Conservation (phyloP, 345 rosid genomes). For the Sisymbrium irio region DNA sequence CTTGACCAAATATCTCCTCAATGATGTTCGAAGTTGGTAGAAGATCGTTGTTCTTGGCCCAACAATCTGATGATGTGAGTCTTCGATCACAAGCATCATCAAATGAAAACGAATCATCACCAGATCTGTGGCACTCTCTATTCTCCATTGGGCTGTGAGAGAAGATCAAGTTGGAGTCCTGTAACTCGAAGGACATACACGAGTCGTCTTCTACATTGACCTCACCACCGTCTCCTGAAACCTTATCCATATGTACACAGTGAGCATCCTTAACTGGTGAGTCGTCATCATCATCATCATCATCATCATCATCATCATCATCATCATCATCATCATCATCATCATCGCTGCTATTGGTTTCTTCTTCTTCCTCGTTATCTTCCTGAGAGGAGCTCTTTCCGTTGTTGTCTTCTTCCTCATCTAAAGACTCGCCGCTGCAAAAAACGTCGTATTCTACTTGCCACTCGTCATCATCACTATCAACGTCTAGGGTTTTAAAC, state of each 20-base stretch:
- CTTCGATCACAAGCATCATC: slow-evolving; percentile 37
- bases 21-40: slow-evolving; percentile 64
- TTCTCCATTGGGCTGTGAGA: neutral
- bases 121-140: slow-evolving; percentile 30
- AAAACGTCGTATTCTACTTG: slow-evolving; percentile 34
- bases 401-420: slow-evolving; percentile 41
- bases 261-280: neutral
- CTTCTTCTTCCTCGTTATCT: slow-evolving; percentile 27
- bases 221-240: slow-evolving; percentile 20
- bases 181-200: slow-evolving; percentile 54
- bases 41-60: slow-evolving; percentile 47
- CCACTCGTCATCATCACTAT: slow-evolving; percentile 87
- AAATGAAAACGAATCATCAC: slow-evolving; percentile 34
- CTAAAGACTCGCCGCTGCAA: slow-evolving; percentile 26
- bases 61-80: slow-evolving; percentile 33
- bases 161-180: slow-evolving; percentile 34
- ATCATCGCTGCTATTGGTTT: slow-evolving; percentile 29
- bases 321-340: slow-evolving; percentile 19
- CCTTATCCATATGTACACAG: slow-evolving; percentile 23
- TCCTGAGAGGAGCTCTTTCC: slow-evolving; percentile 18
- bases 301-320: too few species aligned
- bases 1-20: slow-evolving; percentile 64
- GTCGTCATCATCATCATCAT: too few species aligned
- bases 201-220: slow-evolving; percentile 41
- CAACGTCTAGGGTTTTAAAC: slow-evolving; percentile 44